phyloP scores from a whole-genome alignment of 805 yeast species.

The Candida nemodendra region DNA sequence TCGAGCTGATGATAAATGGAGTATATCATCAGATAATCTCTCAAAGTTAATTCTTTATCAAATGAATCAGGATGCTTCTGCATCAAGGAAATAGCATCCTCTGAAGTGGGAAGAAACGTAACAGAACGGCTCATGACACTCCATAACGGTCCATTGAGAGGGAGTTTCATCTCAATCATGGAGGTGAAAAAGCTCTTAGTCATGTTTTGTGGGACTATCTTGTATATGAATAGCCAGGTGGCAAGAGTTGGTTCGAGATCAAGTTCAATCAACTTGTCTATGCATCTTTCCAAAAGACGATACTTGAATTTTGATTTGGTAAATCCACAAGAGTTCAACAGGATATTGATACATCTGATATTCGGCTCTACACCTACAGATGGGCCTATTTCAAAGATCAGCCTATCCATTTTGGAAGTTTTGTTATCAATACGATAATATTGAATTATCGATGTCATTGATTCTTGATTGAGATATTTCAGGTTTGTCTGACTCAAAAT shows the following conservation, averaged over 20 bases:
- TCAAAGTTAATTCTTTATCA: conserved; percentile 4
- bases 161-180: conserved; percentile 12
- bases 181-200: conserved; percentile 1
- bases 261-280: conserved; percentile 8
- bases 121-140: conserved; percentile 3
- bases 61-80: conserved; percentile 11
- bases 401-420: conserved; percentile 5
- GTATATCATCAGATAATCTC: conserved; percentile 11
- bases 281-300: not conserved
- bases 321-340: conserved; percentile 5
- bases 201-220: conserved; percentile 4
- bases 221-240: conserved; percentile 12
- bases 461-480: conserved; percentile 1
- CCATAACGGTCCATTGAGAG: conserved; percentile 9
- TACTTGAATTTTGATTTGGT: not conserved
- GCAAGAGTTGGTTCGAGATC: conserved; percentile 14
- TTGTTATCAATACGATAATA: conserved; percentile 8
- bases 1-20: conserved; percentile 11
- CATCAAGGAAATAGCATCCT: conserved; percentile 7
- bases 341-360: conserved; percentile 9
- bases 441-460: conserved; percentile 1
- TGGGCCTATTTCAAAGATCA: conserved; percentile 10
- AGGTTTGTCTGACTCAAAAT: conserved; percentile 1
- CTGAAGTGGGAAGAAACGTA: conserved; percentile 5
- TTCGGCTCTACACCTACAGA: conserved; percentile 9